Evolutionary conservation across 768 basidiomycete genomes (phyloP).

Genomic region (Termitomyces sp.): DNA sequence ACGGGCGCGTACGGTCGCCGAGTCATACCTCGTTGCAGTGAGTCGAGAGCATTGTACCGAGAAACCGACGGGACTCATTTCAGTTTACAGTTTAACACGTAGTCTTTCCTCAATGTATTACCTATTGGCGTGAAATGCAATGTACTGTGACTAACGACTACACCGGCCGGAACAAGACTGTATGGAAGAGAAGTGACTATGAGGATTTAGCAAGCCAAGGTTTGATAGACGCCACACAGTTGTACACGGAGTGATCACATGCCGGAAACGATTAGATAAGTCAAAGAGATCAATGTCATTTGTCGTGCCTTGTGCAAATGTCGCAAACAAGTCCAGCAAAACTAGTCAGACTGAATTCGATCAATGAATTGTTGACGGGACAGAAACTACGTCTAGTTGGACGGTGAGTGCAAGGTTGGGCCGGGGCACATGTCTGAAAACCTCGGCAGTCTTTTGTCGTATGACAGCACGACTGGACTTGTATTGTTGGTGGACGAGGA

Average conservation of each 20-base stretch:
- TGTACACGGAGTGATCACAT: too few species aligned
- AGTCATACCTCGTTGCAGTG: conserved; percentile 91
- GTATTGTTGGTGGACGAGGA: conserved; percentile 44
- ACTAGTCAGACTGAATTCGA: conserved; percentile 34
- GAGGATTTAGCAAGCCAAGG: too few species aligned
- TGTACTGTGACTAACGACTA: too few species aligned
- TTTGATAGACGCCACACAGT: too few species aligned
- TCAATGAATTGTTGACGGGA: conserved; percentile 34
- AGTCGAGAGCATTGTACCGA: too few species aligned
- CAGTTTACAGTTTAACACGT: conserved; percentile 32
- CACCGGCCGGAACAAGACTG: too few species aligned
- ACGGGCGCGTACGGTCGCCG: conserved; percentile 93
- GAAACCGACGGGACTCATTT: conserved; percentile 4
- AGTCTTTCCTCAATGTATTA: conserved; percentile 8
- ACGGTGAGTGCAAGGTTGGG: conserved; percentile 32
- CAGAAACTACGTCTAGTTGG: conserved; percentile 56
- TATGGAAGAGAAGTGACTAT: too few species aligned
- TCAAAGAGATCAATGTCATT: not conserved
- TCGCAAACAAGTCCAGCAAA: conserved; percentile 43
- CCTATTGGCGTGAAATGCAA: not conserved
- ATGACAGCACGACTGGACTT: conserved; percentile 42
- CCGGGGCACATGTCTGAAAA: not conserved
- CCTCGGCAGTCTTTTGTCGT: conserved; percentile 44
- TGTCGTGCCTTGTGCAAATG: conserved; percentile 23
- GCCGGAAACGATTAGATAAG: not conserved